Conservation (phyloP, 2,329 filamentous ascomycete species). For the Ceratocystis destructans region DNA sequence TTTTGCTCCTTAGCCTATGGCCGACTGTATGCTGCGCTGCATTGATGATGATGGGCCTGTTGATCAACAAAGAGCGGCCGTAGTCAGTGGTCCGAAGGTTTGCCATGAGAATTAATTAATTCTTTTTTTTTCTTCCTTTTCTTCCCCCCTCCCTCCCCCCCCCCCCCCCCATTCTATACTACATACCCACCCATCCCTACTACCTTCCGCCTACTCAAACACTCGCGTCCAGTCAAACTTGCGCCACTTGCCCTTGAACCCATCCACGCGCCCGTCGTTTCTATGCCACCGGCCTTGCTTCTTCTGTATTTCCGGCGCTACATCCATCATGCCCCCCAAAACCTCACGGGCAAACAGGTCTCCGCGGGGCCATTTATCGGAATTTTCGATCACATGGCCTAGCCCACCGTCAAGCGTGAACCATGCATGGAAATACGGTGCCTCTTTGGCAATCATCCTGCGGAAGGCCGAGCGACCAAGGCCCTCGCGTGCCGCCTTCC, state of each 20-base stretch:
- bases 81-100: too few relatives aligned
- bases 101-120: too few relatives aligned
- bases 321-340: conserved; percentile 81
- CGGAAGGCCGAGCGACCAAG: conserved; percentile 73
- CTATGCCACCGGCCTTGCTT: conserved; percentile 75
- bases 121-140: neutral
- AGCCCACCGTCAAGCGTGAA: conserved; percentile 84
- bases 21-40: too few relatives aligned
- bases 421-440: conserved; percentile 98
- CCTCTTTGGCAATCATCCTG: conserved; percentile 73
- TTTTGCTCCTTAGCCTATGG: neutral
- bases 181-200: neutral
- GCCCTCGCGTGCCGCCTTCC: conserved; percentile 46
- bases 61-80: neutral
- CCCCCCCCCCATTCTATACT: neutral
- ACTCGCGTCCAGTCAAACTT: conserved; percentile 79
- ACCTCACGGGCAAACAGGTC: conserved; percentile 89
- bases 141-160: neutral
- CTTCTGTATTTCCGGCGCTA: conserved; percentile 70
- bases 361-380: conserved; percentile 70
- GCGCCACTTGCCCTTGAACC: conserved; percentile 72
- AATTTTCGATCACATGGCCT: conserved; percentile 83
- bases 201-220: conserved; percentile 30
- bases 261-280: conserved; percentile 55
- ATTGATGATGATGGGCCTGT: neutral